Percentiles rank a stretch among this genome's conserved stretches.
Evolutionary conservation across 176 grass and related monocot genomes (phyloP).

Genomic region (Cenchrus americanus): DNA sequence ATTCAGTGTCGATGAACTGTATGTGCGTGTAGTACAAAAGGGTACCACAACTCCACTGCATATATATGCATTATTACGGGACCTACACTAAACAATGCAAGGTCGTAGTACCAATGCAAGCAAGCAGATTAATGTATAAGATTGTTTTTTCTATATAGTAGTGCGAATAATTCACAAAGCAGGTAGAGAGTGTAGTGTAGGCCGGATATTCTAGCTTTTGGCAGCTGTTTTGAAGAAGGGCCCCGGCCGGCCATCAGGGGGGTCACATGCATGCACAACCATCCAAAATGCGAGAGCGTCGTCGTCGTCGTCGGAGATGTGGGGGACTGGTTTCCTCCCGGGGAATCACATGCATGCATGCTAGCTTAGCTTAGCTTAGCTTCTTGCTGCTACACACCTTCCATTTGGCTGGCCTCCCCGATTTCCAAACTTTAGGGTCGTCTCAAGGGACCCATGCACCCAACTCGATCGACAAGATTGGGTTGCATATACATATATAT

Average conservation of each 20-base stretch:
- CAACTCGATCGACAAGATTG: slow-evolving; percentile 20
- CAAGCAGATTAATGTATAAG: neutral
- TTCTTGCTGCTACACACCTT: slow-evolving; percentile 15
- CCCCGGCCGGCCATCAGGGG: neutral
- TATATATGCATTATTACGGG: neutral
- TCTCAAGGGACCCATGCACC: slow-evolving; percentile 42
- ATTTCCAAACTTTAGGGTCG: slow-evolving; percentile 41
- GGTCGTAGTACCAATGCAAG: too few species aligned
- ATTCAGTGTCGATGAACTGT: too few species aligned
- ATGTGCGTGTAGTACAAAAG: neutral
- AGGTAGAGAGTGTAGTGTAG: neutral
- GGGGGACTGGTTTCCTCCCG: slow-evolving; percentile 65
- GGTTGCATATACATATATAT: neutral
- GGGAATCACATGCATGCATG: slow-evolving; percentile 53
- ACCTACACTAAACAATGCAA: neutral
- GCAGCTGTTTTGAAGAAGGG: neutral
- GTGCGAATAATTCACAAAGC: neutral
- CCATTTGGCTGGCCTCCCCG: slow-evolving; percentile 34
- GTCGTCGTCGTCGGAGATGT: slow-evolving; percentile 59
- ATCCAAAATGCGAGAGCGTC: slow-evolving; percentile 28
- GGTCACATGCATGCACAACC: slow-evolving; percentile 42
- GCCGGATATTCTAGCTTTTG: neutral
- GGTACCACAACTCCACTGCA: neutral
- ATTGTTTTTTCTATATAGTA: too few species aligned
- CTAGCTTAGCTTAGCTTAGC: too few species aligned